Base-by-base conservation (phyloP, 352 stramenopile genomes). In the Phytophthora constricta region DNA sequence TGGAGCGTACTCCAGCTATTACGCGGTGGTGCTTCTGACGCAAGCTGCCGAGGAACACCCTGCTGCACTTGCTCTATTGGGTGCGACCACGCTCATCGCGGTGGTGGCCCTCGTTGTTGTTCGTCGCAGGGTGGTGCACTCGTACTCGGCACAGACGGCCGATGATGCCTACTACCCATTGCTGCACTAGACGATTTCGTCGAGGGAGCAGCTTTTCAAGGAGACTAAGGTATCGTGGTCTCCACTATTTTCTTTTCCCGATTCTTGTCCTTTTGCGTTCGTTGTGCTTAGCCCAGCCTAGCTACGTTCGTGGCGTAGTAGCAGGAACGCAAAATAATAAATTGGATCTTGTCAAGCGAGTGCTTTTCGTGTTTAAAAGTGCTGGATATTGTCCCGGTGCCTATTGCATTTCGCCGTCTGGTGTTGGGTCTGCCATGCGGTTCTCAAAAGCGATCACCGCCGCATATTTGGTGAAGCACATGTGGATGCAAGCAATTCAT, bases 111-210 rank as follows among this genome's bases (percentile, higher is more conserved):
- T 91, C 7, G 70, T 91, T 45, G 78, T 85, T 37, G 80, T 87
- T 50, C 80, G 72, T 19, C 72, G 70, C 41, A 48, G 50, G 10
- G 62, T 69, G 5, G 48, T 51, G 5, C 46, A 63, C 16, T 57
- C 43, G 10, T 52, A 64, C 17, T 67, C 45, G 14, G 58, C 69
- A 2, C 45, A 64, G 14, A 56, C 62, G n/a, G 53, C 39, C 7
- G 77, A 88, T 11, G 80, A 89, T 41, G 82, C 79, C 22, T 88
- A 89, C 61, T 88, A 89, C 41, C 80, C 82, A 25, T 69, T 91
- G 43, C 66, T 91, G 47, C 65, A 82, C 62, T 91, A 82, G 26
- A 52, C 41, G 48, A 19, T 14, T 1, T 17, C 9, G 22, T 47
- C 17, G 43, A 26, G 31, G 7, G 34, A 34, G 46, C n/a, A 61